These are phyloP conservation scores for Mycena vulgaris DNA, from an alignment of 768 basidiomycete genomes.

Conservation along the genomic window DNA sequence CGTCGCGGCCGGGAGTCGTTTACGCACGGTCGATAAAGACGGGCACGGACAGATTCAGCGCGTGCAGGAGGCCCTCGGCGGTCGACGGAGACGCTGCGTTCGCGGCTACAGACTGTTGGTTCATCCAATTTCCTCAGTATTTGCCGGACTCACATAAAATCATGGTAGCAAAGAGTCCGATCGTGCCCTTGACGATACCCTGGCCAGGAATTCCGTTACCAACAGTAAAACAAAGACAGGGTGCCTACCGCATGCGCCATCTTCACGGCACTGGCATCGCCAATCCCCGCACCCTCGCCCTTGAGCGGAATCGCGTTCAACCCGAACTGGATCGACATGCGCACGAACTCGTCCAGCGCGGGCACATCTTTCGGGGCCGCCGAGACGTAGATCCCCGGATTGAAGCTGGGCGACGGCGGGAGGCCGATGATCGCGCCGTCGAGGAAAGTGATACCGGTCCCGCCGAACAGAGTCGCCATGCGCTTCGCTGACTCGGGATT, in stretches of 20 bases:
- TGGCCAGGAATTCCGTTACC: conserved; percentile 32
- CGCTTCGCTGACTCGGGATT: conserved; percentile 57
- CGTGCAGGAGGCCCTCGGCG: conserved; percentile 60
- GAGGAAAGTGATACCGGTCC: conserved; percentile 55
- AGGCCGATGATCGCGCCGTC: conserved; percentile 64
- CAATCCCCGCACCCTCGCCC: conserved; percentile 58
- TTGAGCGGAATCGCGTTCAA: conserved; percentile 56
- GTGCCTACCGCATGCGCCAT: conserved; percentile 63
- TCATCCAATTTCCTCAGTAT: neutral
- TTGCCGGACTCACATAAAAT: conserved; percentile 53
- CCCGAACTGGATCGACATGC: conserved; percentile 51
- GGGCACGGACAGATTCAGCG: conserved; percentile 56
- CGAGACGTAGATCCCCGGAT: conserved; percentile 65
- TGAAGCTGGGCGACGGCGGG: conserved; percentile 55
- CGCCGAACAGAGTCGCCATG: conserved; percentile 58
- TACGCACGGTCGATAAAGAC: conserved; percentile 47
- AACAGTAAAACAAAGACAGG: neutral
- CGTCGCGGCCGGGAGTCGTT: neutral
- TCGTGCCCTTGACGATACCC: conserved; percentile 64
- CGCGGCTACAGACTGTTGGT: conserved; percentile 52
- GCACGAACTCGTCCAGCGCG: conserved; percentile 52
- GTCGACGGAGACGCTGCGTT: conserved; percentile 66
- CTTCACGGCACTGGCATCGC: conserved; percentile 67
- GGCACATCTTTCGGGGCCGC: conserved; percentile 47
- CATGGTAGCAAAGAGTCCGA: conserved; percentile 59